Percentiles rank a stretch among this genome's conserved stretches.
Evolutionary conservation across 495 filamentous ascomycete species (phyloP).

Genomic region (Hypoxylon fuscum): DNA sequence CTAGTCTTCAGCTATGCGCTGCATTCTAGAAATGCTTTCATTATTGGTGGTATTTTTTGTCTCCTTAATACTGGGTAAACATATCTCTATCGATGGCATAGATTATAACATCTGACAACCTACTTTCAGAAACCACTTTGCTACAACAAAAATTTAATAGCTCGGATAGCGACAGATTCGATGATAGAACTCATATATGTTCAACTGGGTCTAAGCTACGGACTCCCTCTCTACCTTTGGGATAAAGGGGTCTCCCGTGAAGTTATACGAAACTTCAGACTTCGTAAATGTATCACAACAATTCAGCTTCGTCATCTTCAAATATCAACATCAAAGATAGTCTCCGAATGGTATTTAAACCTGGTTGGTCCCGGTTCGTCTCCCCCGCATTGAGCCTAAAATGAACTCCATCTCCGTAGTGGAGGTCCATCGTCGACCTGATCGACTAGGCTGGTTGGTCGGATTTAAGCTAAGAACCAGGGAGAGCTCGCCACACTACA

Average conservation of each 20-base stretch:
- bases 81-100: too few species aligned
- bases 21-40: too few species aligned
- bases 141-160: too few species aligned
- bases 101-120: too few species aligned
- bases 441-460: slow-evolving; percentile 33
- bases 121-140: too few species aligned
- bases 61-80: too few species aligned
- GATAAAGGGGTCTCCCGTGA: too few species aligned
- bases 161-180: too few species aligned
- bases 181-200: not conserved
- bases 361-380: slow-evolving; percentile 19
- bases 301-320: slow-evolving; percentile 16
- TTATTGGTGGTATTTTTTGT: too few species aligned
- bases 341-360: slow-evolving; percentile 5
- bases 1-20: too few species aligned
- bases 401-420: slow-evolving; percentile 35
- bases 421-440: slow-evolving; percentile 22
- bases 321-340: slow-evolving; percentile 4
- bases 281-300: not conserved
- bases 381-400: slow-evolving; percentile 48
- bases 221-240: too few species aligned
- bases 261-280: too few species aligned
- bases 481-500: slow-evolving; percentile 25
- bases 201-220: not conserved
- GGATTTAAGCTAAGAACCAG: slow-evolving; percentile 18